A percentile compares a stretch with the other conserved stretches of the same genome.
Conservation (phyloP, 1,284 basidiomycete genomes). For the Schizophyllum amplum region DNA sequence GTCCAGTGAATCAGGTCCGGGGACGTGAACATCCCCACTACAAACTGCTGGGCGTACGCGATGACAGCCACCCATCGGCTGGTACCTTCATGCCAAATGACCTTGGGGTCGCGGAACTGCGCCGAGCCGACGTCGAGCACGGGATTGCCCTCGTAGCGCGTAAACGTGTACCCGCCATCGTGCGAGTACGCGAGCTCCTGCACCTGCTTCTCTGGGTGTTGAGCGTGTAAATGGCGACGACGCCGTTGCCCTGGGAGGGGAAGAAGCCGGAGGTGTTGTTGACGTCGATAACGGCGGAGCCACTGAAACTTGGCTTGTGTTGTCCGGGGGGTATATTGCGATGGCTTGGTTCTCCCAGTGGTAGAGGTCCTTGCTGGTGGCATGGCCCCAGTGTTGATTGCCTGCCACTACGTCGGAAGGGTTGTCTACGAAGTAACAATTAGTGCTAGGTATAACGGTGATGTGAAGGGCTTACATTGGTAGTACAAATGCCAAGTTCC, state of each 20-base stretch:
- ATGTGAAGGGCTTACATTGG: slow-evolving; percentile 17
- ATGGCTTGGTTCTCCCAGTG: slow-evolving; percentile 31
- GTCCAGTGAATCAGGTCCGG: slow-evolving; percentile 28
- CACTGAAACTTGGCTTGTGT: slow-evolving; percentile 23
- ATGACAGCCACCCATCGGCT: slow-evolving; percentile 31
- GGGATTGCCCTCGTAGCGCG: slow-evolving; percentile 24
- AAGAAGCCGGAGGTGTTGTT: slow-evolving; percentile 35
- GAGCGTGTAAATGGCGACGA: slow-evolving; percentile 33
- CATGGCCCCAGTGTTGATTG: slow-evolving; percentile 35
- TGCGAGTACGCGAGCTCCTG: slow-evolving; percentile 28
- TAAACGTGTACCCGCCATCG: slow-evolving; percentile 30
- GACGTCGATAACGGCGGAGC: slow-evolving; percentile 28
- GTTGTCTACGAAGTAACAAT: slow-evolving; percentile 14
- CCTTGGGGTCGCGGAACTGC: slow-evolving; percentile 34
- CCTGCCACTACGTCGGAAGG: slow-evolving; percentile 26
- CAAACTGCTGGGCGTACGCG: slow-evolving; percentile 24
- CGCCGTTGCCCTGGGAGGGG: slow-evolving; percentile 22
- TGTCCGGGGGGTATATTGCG: slow-evolving; percentile 20
- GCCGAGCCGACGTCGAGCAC: slow-evolving; percentile 23
- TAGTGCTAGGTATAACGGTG: too few relatives aligned
- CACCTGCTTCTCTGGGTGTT: slow-evolving; percentile 23
- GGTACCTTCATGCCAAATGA: slow-evolving; percentile 22
- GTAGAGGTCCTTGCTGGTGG: slow-evolving; percentile 30
- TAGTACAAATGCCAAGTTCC: slow-evolving; percentile 34
- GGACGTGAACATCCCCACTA: slow-evolving; percentile 28